Base-by-base conservation (phyloP, 768 basidiomycete species). In the Chalciporus pseudorubinellus region DNA sequence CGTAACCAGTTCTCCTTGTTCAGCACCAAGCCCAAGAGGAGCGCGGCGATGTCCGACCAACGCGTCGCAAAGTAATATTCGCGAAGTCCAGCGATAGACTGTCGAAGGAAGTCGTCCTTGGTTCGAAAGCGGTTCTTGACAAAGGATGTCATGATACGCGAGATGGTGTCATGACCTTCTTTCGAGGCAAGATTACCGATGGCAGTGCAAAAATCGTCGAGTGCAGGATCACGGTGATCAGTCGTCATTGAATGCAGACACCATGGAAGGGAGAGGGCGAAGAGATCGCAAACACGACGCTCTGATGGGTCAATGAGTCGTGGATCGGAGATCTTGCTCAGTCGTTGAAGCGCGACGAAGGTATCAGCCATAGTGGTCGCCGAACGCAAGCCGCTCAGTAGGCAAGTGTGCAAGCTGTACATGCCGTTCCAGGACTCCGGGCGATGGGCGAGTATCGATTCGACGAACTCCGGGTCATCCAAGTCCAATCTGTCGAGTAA, bases 101-200 rank as follows among this genome's bases (percentile, higher is more conserved):
- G 92, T 5, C 92, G 84, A 52, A 95, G 78, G 72, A 95, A 95
- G 70, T 97, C 94, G 46, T 98, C 94, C 61, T 86, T 86, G 2
- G 92, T 92, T 43, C 94, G 78, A 76, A 98, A 97, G 45, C 89
- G 86, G 19, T 78, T 76, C 68, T 91, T 91, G 49, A 89, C 82
- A 59, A 95, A 95, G 3, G 91, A 93, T 4, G 77, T 85, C 87
- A 95, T 89, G 62, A 98, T 89, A 43, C 89, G 85, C 47, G 83
- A 78, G 59, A 97, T 89, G 60, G 86, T 89, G n/a, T 81, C 77
- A 24, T 84, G 79, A 22, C 83, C 84, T 57, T 92, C 87, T 43
- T 72, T 67, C 36, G 82, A 81, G 3, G 95, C 94, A 16, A 97
- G 76, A 11, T 64, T 69, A 24, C 84, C 81, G 31, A 98, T 80